Evolutionary conservation across 73 alveolate genomes (phyloP), one percentile per base, ranked within the genome.

Genomic region (Durusdinium trenchii): DNA sequence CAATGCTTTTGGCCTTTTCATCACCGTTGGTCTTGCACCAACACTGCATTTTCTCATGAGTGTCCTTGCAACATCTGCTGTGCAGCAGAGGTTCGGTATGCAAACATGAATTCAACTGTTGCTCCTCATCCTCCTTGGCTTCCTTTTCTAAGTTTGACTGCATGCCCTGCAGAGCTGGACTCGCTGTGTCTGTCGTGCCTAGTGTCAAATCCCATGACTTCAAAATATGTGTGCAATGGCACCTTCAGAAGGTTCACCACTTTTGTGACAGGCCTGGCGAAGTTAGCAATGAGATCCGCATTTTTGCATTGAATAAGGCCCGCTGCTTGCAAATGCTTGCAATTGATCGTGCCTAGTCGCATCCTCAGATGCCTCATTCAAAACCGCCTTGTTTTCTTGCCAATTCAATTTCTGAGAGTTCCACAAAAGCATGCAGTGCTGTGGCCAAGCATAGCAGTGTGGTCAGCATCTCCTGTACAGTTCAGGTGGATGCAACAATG

Each of bases 1-100:
- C 94, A 30, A 94, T 94, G 91, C 94, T 78, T 52, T 94, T 73
- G 54, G 99, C 93, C 94, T 94, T 94, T 57, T 94, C 99, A 48
- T 94, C 93, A 54, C 93, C 99, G 43, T 94, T 94, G 64, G 84
- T 94, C 42, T 94, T 78, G 67, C 99, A 94, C 99, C 99, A 94
- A 67, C 99, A 94, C 83, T 73, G 94, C 99, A 94, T 94, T 94
- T 94, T 94, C 94, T 94, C 99, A 38, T 94, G 43, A 6, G 83
- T 94, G 47, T 92, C 98, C 95, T 86, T 14, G 36, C 76, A 62
- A 38, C 79, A 67, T 67, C 38, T 32, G 38, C 46, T 20, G 1
- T 10, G 9, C 43, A 10, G 79, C 43, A 18, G n/a, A 32, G n/a
- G 38, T 67, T 4, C 38, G 45, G 38, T 67, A 38, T 67, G 20